Conservation (phyloP, 1,139 yeast genomes). For the Tardiomyces digboiensis region DNA sequence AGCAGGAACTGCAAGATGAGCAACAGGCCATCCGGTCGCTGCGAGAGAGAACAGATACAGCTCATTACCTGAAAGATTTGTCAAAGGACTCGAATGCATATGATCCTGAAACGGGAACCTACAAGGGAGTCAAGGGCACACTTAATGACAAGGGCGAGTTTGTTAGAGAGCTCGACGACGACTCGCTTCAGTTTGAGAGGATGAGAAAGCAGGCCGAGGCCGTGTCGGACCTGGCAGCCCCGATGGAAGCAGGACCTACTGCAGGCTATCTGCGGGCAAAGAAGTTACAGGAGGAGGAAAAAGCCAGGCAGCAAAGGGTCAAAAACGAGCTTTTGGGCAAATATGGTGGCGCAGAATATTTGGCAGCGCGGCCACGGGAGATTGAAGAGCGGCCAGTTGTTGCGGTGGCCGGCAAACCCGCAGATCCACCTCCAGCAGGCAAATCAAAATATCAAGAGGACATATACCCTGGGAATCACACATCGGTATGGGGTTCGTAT, state of each 20-base stretch:
- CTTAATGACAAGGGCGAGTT: slow-evolving; percentile 44
- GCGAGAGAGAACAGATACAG: slow-evolving; percentile 45
- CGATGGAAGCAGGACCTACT: slow-evolving; percentile 52
- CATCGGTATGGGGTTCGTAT: slow-evolving; percentile 40
- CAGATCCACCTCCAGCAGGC: slow-evolving; percentile 13
- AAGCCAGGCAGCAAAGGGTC: slow-evolving; percentile 23
- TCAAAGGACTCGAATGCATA: slow-evolving; percentile 26
- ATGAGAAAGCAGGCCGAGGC: slow-evolving; percentile 49
- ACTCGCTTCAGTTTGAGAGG: slow-evolving; percentile 40
- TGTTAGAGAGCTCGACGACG: slow-evolving; percentile 42
- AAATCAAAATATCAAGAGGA: slow-evolving; percentile 32
- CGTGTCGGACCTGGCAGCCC: slow-evolving; percentile 32
- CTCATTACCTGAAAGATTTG: slow-evolving; percentile 38
- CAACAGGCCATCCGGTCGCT: slow-evolving; percentile 20
- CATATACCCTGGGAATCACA: slow-evolving; percentile 31
- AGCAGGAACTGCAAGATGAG: slow-evolving; percentile 7
- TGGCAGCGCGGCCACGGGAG: slow-evolving; percentile 18
- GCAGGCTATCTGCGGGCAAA: slow-evolving; percentile 39
- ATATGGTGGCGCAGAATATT: slow-evolving; percentile 30
- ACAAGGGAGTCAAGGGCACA: slow-evolving; percentile 29
- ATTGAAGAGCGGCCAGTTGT: slow-evolving; percentile 14
- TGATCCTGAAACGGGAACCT: slow-evolving; percentile 38
- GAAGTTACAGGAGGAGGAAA: slow-evolving; percentile 30
- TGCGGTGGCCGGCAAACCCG: slow-evolving; percentile 17
- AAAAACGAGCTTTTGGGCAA: slow-evolving; percentile 29